phyloP scores from a whole-genome alignment of 208 protist genomes.

The Leishmania mexicana region DNA sequence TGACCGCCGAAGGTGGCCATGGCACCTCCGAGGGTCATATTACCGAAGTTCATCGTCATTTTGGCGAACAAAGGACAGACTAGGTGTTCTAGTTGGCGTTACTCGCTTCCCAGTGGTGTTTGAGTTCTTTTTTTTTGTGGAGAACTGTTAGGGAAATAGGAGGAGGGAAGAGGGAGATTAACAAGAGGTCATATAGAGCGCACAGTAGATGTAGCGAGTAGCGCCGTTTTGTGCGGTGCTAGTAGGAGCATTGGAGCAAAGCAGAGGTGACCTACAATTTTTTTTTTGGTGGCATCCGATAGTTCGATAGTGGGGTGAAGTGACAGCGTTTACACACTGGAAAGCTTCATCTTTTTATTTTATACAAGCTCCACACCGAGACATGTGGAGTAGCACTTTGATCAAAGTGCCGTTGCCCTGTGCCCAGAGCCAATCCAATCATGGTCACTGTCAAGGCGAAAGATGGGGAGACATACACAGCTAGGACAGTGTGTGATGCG shows the following conservation, averaged over 20 bases:
- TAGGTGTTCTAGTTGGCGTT: constrained; percentile 8
- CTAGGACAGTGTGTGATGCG: background rate
- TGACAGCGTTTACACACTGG: background rate
- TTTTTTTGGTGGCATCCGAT: background rate
- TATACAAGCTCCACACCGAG: too few species aligned
- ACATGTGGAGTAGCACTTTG: background rate
- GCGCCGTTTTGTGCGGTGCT: background rate
- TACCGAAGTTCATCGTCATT: constrained; percentile 91
- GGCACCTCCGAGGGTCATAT: constrained; percentile 79
- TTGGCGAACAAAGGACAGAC: constrained; percentile 26
- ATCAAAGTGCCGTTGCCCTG: background rate
- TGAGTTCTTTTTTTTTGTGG: background rate
- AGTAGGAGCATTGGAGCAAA: background rate
- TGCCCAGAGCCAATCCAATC: background rate
- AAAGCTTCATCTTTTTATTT: background rate
- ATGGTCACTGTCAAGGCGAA: too few species aligned
- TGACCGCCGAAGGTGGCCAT: constrained; percentile 90
- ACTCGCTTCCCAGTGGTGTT: background rate
- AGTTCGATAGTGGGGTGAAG: background rate
- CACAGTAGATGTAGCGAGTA: background rate
- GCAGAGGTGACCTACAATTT: background rate
- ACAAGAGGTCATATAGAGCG: background rate
- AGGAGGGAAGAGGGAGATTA: background rate
- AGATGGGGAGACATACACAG: background rate
- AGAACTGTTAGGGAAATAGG: background rate